Conservation (phyloP, 305 asterid species). For the Plantago coronopus region DNA sequence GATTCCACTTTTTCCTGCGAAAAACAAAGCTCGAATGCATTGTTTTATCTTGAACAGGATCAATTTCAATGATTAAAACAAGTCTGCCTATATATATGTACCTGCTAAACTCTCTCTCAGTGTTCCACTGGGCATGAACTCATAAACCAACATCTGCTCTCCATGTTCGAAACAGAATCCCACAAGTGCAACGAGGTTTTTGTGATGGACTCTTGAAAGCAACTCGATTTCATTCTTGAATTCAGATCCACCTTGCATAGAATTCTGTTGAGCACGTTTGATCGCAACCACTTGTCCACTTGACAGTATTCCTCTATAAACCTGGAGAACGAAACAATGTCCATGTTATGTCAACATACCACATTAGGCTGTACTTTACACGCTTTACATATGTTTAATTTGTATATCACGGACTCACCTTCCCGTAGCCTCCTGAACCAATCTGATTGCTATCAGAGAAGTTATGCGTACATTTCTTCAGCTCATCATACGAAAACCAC, state of each 20-base stretch:
- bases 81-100: constrained; percentile 6
- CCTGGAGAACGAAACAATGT: constrained; percentile 38
- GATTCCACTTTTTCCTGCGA: constrained; percentile 64
- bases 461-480: constrained; percentile 76
- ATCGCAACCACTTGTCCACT: constrained; percentile 75
- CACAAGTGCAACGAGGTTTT: constrained; percentile 81
- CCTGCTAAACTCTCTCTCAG: constrained; percentile 76
- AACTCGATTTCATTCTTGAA: constrained; percentile 94
- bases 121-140: constrained; percentile 82
- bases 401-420: constrained; percentile 34
- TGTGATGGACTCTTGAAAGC: constrained; percentile 95
- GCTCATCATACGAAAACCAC: constrained; percentile 93
- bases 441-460: constrained; percentile 69
- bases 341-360: neutral
- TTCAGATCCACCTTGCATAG: constrained; percentile 85
- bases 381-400: neutral
- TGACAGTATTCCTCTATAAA: constrained; percentile 66
- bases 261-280: constrained; percentile 77
- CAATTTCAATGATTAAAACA: neutral
- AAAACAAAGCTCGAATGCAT: neutral
- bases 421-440: constrained; percentile 97
- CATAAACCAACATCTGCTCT: constrained; percentile 87
- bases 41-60: constrained; percentile 1
- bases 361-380: neutral
- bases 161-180: constrained; percentile 96